Base-by-base conservation (phyloP, 495 filamentous ascomycete species). In the Aspergillus saccharolyticus region DNA sequence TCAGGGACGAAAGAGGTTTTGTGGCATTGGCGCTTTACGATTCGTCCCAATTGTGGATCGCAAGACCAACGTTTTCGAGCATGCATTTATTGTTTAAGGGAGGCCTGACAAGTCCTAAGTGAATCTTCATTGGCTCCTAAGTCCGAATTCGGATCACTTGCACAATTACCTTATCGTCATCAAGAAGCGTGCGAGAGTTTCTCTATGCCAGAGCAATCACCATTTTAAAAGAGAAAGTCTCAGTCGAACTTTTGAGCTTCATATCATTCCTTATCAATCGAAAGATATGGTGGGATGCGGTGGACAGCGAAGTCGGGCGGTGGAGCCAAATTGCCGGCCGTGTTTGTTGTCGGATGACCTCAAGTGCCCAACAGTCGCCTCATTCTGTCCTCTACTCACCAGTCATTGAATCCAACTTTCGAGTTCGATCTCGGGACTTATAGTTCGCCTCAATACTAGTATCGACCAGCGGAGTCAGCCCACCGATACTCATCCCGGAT, bases 321-420 rank as follows among this genome's bases (percentile, higher is more conserved):
- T 49, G 25, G 33, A 25, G 25, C 19, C 15, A 49, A 49, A 22
- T 18, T 49, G 54, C 54, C 54, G 54, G 54, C 44, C 30, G 25
- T 24, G 54, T 18, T 53, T 33, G 45, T 47, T 49, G 53, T 46
- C 53, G 17, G 53, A 55, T 55, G 53, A 55, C 53, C 44, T 45
- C 42, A 44, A 39, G 42, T 49, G 47, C 47, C 22, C 47, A 50
- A 50, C 47, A 50, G 21, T 50, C 22, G 22, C 47, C 47, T 50
- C 22, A 28, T 49, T 25, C 28, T n/a, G n/a, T 15, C 47, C 14
- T 16, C 5, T n/a, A 30, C 22, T 6, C 17, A 28, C 47, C 10
- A 16, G 15, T 12, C 33, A 50, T 28, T 7, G 12, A 9, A 24
- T 24, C 24, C 6, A 15, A 4, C 21, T 28, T 50, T 8, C 47